Evolutionary conservation across 2,329 filamentous ascomycete genomes (phyloP).

Genomic region (Arachnopeziza araneosa): DNA sequence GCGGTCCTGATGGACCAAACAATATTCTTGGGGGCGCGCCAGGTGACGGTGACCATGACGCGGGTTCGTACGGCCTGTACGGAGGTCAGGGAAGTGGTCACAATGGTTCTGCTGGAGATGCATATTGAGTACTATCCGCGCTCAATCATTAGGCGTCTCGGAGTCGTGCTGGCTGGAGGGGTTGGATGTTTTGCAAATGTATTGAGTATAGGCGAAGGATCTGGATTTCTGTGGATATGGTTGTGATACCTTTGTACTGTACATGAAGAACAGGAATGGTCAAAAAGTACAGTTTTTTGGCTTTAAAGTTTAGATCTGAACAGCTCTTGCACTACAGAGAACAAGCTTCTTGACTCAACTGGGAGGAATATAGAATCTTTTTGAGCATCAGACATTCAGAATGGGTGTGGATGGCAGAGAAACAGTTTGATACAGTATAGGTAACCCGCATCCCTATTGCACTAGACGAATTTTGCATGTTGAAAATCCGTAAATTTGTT

Average conservation of each 20-base stretch:
- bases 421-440: background rate
- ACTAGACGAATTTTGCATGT: no score
- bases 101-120: slow-evolving; percentile 41
- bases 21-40: slow-evolving; percentile 30
- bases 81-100: slow-evolving; percentile 49
- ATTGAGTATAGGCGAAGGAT: slow-evolving; percentile 23
- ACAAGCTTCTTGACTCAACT: background rate
- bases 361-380: background rate
- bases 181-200: slow-evolving; percentile 23
- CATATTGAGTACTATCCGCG: slow-evolving; percentile 18
- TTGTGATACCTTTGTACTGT: slow-evolving; percentile 21
- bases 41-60: slow-evolving; percentile 31
- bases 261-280: slow-evolving; percentile 23
- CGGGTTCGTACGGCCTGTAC: slow-evolving; percentile 36
- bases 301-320: slow-evolving; percentile 27
- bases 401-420: background rate
- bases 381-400: background rate
- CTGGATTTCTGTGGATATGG: background rate
- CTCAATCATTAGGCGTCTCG: slow-evolving; percentile 18
- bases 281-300: slow-evolving; percentile 20
- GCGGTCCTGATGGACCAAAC: slow-evolving; percentile 28
- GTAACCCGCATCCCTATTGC: no score
- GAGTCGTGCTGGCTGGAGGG: slow-evolving; percentile 12
- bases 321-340: slow-evolving; percentile 12
- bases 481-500: no score